Evolutionary conservation across 2,329 filamentous ascomycete genomes (phyloP).

Genomic region (Madurella mycetomatis): DNA sequence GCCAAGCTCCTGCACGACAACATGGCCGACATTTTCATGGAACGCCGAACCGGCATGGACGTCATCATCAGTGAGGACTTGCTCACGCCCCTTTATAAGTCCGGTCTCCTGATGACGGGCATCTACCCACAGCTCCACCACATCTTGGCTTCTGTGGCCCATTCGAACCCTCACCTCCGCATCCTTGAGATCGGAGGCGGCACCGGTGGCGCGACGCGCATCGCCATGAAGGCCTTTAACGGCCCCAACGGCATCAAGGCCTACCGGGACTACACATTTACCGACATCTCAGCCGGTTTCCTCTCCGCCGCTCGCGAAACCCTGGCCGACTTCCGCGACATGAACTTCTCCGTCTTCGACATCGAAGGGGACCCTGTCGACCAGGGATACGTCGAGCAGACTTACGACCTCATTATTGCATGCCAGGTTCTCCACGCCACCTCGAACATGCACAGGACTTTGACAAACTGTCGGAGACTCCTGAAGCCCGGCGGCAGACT

Average conservation of each 20-base stretch:
- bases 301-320: constrained; percentile 14
- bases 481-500: constrained; percentile 5
- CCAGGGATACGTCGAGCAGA: constrained; percentile 11
- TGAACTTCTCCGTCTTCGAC: constrained; percentile 20
- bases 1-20: constrained; percentile 10
- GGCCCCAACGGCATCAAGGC: constrained; percentile 1
- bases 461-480: constrained; percentile 2
- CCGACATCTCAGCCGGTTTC: constrained; percentile 24
- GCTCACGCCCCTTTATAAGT: constrained; percentile 20
- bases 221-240: constrained; percentile 3
- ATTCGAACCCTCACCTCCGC: background rate
- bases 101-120: constrained; percentile 16
- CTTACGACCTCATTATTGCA: constrained; percentile 8
- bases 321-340: constrained; percentile 15
- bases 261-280: constrained; percentile 23
- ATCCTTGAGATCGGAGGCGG: constrained; percentile 5
- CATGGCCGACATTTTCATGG: constrained; percentile 21
- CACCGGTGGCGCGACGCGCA: constrained; percentile 4
- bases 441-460: background rate
- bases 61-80: constrained; percentile 18
- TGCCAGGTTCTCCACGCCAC: constrained; percentile 8
- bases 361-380: constrained; percentile 5
- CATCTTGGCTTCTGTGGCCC: background rate
- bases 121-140: constrained; percentile 18
- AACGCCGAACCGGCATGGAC: constrained; percentile 6